phyloP scores from a whole-genome alignment of 2,329 filamentous ascomycete genomes.

The Beauveria caledonica region DNA sequence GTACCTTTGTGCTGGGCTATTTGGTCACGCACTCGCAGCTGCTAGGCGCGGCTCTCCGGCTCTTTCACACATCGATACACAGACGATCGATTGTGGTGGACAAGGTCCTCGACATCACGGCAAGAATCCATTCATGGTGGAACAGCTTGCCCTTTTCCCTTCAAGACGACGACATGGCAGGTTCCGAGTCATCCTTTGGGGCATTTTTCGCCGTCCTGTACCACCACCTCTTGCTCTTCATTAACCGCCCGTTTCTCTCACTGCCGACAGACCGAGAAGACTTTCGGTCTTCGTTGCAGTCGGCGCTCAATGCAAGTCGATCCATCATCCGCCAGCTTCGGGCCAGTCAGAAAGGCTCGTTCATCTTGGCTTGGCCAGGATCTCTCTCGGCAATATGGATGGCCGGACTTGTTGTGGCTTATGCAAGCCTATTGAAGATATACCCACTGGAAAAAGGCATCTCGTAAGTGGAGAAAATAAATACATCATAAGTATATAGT shows the following conservation, averaged over 20 bases:
- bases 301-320: conserved; percentile 21
- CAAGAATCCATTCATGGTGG: conserved; percentile 20
- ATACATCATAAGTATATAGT: not conserved
- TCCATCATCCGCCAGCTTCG: conserved; percentile 20
- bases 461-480: conserved; percentile 5
- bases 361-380: conserved; percentile 27
- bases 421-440: conserved; percentile 23
- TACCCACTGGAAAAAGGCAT: conserved; percentile 18
- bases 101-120: conserved; percentile 16
- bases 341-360: conserved; percentile 13
- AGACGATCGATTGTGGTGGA: conserved; percentile 15
- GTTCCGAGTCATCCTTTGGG: not conserved
- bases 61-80: conserved; percentile 21
- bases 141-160: conserved; percentile 17
- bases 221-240: conserved; percentile 24
- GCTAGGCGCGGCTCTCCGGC: conserved; percentile 15
- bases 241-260: conserved; percentile 28
- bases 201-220: conserved; percentile 24
- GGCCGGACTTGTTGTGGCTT: conserved; percentile 28
- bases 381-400: conserved; percentile 29
- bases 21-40: conserved; percentile 17
- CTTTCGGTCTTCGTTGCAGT: conserved; percentile 24
- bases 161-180: conserved; percentile 12
- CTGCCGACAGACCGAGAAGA: conserved; percentile 19
- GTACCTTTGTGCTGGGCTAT: conserved; percentile 14